Conservation (phyloP, 2,329 filamentous ascomycete genomes). For the Fusarium sp. region DNA sequence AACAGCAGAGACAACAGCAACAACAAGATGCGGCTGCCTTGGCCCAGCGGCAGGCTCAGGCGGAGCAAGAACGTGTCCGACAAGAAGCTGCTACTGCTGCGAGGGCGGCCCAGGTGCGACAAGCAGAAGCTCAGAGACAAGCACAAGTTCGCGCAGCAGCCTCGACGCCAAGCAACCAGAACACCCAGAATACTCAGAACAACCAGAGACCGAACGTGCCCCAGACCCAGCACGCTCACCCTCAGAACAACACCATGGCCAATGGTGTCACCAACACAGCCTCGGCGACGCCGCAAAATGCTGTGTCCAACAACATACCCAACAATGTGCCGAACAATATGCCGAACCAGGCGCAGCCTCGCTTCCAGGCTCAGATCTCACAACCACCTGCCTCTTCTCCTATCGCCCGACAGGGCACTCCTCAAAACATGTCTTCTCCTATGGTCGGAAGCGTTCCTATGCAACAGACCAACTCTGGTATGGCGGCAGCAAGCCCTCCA, state of each 20-base stretch:
- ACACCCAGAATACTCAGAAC: conserved; percentile 48
- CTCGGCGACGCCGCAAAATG: conserved; percentile 55
- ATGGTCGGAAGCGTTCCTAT: conserved; percentile 75
- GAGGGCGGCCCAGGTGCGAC: conserved; percentile 55
- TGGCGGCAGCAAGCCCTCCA: conserved; percentile 77
- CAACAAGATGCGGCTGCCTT: conserved; percentile 62
- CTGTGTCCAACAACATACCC: conserved; percentile 57
- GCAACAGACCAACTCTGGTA: conserved; percentile 77
- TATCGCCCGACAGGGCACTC: conserved; percentile 73
- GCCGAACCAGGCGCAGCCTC: conserved; percentile 59
- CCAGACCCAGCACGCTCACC: conserved; percentile 55
- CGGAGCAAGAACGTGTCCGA: conserved; percentile 59
- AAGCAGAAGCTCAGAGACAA: conserved; percentile 56
- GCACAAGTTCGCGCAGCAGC: conserved; percentile 52
- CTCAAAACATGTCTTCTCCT: conserved; percentile 76
- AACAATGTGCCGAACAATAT: conserved; percentile 53
- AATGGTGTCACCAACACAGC: conserved; percentile 60
- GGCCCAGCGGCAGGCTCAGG: conserved; percentile 59
- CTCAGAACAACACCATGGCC: conserved; percentile 55
- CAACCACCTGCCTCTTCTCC: conserved; percentile 80
- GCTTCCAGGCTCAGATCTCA: conserved; percentile 70
- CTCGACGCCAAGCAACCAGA: conserved; percentile 49
- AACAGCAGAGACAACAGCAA: conserved; percentile 61
- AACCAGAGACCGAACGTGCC: conserved; percentile 45
- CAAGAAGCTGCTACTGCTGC: conserved; percentile 54